A percentile compares a stretch with the other conserved stretches of the same genome.
These are phyloP conservation scores for Ceriops decandra DNA, from an alignment of 345 rosid species.

Conservation along the genomic window DNA sequence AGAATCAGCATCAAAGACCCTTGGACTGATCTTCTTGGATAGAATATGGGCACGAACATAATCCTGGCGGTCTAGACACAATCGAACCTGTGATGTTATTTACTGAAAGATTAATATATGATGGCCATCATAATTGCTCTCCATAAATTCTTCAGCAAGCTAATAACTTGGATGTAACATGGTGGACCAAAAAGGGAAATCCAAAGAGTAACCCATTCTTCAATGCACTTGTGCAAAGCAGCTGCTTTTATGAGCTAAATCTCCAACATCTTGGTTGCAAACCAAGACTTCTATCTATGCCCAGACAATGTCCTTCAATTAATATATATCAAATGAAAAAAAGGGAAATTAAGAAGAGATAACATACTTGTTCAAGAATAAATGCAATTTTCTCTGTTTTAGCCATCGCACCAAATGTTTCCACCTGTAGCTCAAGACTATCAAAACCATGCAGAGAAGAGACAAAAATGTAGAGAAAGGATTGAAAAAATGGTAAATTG, in stretches of 20 bases:
- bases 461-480: neutral
- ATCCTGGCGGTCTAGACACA: conserved; percentile 90
- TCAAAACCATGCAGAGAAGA: neutral
- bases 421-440: conserved; percentile 53
- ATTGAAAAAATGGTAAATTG: neutral
- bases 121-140: conserved; percentile 2
- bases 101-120: neutral
- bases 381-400: conserved; percentile 94
- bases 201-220: conserved; percentile 1
- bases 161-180: neutral
- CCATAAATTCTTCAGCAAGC: neutral
- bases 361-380: conserved; percentile 82
- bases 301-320: neutral
- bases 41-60: conserved; percentile 95
- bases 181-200: neutral
- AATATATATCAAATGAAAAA: neutral
- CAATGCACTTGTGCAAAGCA: neutral
- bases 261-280: conserved; percentile 5
- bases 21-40: conserved; percentile 86
- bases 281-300: no score
- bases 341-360: neutral
- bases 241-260: neutral
- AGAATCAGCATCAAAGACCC: conserved; percentile 74
- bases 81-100: conserved; percentile 54
- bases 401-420: conserved; percentile 97